A percentile compares a stretch with the other conserved stretches of the same genome.
Conservation (phyloP, 257 asterid genomes). For the Primulina tabacum region DNA sequence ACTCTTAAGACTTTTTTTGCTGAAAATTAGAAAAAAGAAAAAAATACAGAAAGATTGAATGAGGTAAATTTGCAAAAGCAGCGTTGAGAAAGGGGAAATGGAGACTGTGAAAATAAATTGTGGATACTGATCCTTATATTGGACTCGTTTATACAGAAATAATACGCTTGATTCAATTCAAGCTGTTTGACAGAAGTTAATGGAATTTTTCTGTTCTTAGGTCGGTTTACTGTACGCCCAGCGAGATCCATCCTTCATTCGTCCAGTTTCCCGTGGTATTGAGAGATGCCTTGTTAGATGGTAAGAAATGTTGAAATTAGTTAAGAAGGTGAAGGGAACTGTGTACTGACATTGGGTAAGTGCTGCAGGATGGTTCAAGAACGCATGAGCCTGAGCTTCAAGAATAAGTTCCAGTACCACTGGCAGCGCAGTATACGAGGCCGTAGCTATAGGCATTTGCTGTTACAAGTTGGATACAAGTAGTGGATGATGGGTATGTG, state of each 20-base stretch:
- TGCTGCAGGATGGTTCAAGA: slow-evolving; percentile 88
- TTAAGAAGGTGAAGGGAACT: slow-evolving; percentile 20
- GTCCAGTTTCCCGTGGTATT: slow-evolving; percentile 84
- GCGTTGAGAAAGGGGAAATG: neutral
- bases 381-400: slow-evolving; percentile 46
- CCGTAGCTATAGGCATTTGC: slow-evolving; percentile 87
- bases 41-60: too few relatives aligned
- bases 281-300: slow-evolving; percentile 96
- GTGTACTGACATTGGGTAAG: slow-evolving; percentile 28
- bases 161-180: neutral
- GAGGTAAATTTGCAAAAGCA: neutral
- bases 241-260: slow-evolving; percentile 81
- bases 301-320: slow-evolving; percentile 39
- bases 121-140: neutral
- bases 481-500: slow-evolving; percentile 33
- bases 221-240: slow-evolving; percentile 89
- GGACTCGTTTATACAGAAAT: neutral
- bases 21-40: too few relatives aligned
- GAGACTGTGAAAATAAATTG: neutral
- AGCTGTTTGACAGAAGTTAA: neutral
- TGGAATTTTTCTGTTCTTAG: slow-evolving; percentile 30
- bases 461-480: slow-evolving; percentile 60
- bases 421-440: slow-evolving; percentile 87
- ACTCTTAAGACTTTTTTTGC: neutral
- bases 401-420: slow-evolving; percentile 40